phyloP scores from a whole-genome alignment of 495 filamentous ascomycete species.

The Clavariopsis aquatica region DNA sequence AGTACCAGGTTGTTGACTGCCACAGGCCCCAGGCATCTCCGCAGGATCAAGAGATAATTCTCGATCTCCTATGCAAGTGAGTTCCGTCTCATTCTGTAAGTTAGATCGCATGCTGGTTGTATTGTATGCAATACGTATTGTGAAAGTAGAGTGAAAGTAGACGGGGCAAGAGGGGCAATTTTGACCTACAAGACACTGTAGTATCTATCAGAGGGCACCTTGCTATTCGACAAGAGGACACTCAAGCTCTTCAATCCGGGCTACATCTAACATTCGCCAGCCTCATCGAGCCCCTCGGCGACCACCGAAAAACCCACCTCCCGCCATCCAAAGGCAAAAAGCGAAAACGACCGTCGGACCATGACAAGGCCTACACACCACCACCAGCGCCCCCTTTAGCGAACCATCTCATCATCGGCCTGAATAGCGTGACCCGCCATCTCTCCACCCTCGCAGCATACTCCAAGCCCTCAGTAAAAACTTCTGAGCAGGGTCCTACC shows the following conservation, averaged over 20 bases:
- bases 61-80: conserved; percentile 44
- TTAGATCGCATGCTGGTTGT: no score
- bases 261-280: conserved; percentile 41
- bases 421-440: conserved; percentile 57
- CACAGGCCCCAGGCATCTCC: conserved; percentile 36
- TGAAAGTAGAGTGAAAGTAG: no score
- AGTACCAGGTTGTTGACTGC: neutral
- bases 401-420: conserved; percentile 58
- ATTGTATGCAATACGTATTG: no score
- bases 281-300: conserved; percentile 58
- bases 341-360: conserved; percentile 31
- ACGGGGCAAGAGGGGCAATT: no score
- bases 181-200: no score
- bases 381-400: conserved; percentile 44
- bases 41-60: conserved; percentile 38
- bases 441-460: conserved; percentile 51
- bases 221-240: no score
- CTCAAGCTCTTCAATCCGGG: neutral
- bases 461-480: neutral
- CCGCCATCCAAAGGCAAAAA: conserved; percentile 57
- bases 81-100: conserved; percentile 6
- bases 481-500: neutral
- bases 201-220: no score
- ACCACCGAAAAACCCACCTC: conserved; percentile 52
- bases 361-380: conserved; percentile 2